These are phyloP conservation scores for Rubia occidens DNA, from an alignment of 305 asterid species.

Conservation along the genomic window DNA sequence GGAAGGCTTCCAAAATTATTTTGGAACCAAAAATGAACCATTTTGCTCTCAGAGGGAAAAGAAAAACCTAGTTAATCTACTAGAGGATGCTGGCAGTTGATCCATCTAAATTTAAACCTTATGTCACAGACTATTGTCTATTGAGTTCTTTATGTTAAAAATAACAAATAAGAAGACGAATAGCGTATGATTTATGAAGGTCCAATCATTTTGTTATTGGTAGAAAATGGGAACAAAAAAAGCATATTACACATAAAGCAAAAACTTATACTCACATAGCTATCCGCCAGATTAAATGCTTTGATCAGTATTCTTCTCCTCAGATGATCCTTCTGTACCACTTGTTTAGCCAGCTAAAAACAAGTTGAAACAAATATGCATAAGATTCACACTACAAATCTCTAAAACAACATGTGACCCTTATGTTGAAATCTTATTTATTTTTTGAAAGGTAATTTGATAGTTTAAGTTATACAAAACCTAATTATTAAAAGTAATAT, in stretches of 20 bases:
- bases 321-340: slow-evolving; percentile 61
- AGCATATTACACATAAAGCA: slow-evolving; percentile 17
- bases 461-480: background rate
- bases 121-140: background rate
- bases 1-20: background rate
- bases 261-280: slow-evolving; percentile 41
- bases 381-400: background rate
- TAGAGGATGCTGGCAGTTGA: slow-evolving; percentile 6
- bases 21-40: background rate
- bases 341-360: slow-evolving; percentile 83
- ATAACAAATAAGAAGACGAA: background rate
- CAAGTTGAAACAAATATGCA: background rate
- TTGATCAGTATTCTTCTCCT: slow-evolving; percentile 69
- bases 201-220: background rate
- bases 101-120: background rate
- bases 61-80: background rate
- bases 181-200: background rate
- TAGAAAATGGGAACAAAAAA: background rate
- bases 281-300: slow-evolving; percentile 73
- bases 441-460: background rate
- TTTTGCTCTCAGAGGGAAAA: background rate
- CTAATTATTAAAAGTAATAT: background rate
- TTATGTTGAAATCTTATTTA: background rate
- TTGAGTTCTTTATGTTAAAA: background rate
- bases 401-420: background rate